Percentiles rank a stretch among this genome's conserved stretches.
Conservation (phyloP, 305 asterid genomes). For the Solanum hybrid region DNA sequence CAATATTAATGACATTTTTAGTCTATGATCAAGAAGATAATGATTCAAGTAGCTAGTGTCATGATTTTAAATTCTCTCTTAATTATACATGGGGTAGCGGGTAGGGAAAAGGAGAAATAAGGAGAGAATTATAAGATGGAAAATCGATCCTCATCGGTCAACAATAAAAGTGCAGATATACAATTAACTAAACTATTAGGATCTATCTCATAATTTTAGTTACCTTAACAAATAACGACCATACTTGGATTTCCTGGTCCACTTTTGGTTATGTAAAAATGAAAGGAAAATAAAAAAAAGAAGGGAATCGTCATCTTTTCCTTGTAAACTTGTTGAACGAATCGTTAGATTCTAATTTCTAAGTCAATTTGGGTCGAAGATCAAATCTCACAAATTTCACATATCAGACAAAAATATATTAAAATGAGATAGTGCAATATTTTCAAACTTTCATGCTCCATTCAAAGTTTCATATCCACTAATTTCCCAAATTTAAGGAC, state of each 20-base stretch:
- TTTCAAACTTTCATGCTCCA: background rate
- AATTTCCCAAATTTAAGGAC: background rate
- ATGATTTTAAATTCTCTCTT: background rate
- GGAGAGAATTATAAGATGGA: background rate
- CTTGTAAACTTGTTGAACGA: background rate
- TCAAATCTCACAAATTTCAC: background rate
- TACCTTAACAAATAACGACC: background rate
- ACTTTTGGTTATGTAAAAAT: background rate
- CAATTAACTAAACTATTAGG: background rate
- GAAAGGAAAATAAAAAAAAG: no score
- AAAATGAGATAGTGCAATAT: background rate
- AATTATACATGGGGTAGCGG: background rate
- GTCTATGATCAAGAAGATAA: background rate
- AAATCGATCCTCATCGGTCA: background rate
- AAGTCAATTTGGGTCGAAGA: background rate
- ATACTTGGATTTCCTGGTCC: background rate
- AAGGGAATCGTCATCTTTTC: background rate
- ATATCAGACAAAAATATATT: background rate
- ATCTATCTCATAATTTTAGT: background rate
- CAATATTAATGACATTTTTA: background rate
- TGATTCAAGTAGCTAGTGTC: background rate
- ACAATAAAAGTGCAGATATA: fast-evolving
- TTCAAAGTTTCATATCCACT: background rate
- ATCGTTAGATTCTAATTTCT: background rate
- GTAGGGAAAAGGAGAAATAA: background rate